Percentiles rank a stretch among this genome's conserved stretches.
Conservation (phyloP, 345 rosid genomes). For the Isatis tinctoria region DNA sequence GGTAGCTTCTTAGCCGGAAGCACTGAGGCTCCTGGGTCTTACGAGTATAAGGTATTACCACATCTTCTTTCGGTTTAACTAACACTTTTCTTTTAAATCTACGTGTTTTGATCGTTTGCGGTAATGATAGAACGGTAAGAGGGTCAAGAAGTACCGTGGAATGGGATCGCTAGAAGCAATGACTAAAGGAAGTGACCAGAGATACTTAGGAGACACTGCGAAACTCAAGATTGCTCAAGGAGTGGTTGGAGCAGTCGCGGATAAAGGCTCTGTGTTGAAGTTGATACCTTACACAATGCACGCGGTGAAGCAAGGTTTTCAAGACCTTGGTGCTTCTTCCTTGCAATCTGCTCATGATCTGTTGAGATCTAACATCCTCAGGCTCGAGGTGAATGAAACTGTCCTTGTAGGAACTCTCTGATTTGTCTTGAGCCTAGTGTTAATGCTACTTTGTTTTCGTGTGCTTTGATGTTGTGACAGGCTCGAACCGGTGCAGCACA, state of each 20-base stretch:
- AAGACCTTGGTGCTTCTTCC: conserved; percentile 91
- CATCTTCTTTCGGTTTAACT: conserved; percentile 1
- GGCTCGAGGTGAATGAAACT: conserved; percentile 65
- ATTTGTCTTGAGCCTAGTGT: neutral
- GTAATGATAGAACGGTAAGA: conserved; percentile 48
- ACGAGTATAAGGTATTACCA: conserved; percentile 50
- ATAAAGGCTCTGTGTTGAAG: conserved; percentile 88
- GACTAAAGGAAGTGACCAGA: conserved; percentile 92
- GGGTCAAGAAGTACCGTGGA: conserved; percentile 80
- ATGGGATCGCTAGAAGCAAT: conserved; percentile 99
- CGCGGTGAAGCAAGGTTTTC: conserved; percentile 97
- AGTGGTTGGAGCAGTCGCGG: conserved; percentile 92
- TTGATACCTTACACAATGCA: conserved; percentile 87
- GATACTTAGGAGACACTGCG: conserved; percentile 80
- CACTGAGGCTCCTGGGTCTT: conserved; percentile 80
- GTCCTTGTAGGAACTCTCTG: neutral
- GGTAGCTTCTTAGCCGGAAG: conserved; percentile 96
- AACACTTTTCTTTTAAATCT: neutral
- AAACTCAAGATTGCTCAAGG: conserved; percentile 98
- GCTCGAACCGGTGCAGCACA: conserved; percentile 92
- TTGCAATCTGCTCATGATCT: conserved; percentile 68
- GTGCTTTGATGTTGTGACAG: conserved; percentile 34
- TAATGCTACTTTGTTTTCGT: conserved; percentile 2
- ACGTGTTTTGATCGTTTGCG: neutral
- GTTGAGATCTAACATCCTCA: conserved; percentile 59